Conservation (phyloP, 352 stramenopile genomes). For the Blastocystis sp. region DNA sequence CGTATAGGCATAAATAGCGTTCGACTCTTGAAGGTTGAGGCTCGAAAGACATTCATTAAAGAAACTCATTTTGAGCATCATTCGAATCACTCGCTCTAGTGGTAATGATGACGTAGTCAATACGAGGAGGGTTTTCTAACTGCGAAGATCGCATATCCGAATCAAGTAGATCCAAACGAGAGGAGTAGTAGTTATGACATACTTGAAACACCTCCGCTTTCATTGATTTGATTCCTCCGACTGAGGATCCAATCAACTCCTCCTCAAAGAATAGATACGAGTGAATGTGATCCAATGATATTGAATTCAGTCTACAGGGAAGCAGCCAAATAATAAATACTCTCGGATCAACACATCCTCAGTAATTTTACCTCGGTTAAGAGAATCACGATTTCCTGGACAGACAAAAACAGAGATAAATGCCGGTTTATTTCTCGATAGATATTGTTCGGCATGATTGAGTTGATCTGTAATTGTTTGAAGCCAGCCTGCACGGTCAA, state of each 20-base stretch:
- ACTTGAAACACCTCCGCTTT: constrained; percentile 25
- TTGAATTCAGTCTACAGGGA: neutral
- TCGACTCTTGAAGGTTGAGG: constrained; percentile 13
- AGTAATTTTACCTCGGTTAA: neutral
- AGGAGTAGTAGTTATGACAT: constrained; percentile 45
- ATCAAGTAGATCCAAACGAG: constrained; percentile 27
- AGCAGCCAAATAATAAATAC: neutral
- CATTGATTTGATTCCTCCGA: constrained; percentile 10
- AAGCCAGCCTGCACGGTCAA: neutral
- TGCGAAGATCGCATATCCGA: neutral
- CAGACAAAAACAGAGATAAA: constrained; percentile 38
- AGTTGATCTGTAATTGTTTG: neutral
- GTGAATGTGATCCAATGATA: neutral
- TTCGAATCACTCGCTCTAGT: constrained; percentile 26
- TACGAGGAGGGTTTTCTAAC: constrained; percentile 36
- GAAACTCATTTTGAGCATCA: constrained; percentile 56
- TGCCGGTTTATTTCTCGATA: neutral
- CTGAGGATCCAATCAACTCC: constrained; percentile 26
- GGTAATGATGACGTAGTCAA: neutral
- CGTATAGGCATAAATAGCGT: constrained; percentile 11
- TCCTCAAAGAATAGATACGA: constrained; percentile 50
- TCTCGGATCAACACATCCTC: constrained; percentile 24
- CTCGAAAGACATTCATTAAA: constrained; percentile 56
- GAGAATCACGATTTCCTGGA: neutral
- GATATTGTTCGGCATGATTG: neutral